Percentiles rank a stretch among this genome's conserved stretches.
Evolutionary conservation across 2,329 filamentous ascomycete genomes (phyloP).

Genomic region (Paecilomyces sp.): DNA sequence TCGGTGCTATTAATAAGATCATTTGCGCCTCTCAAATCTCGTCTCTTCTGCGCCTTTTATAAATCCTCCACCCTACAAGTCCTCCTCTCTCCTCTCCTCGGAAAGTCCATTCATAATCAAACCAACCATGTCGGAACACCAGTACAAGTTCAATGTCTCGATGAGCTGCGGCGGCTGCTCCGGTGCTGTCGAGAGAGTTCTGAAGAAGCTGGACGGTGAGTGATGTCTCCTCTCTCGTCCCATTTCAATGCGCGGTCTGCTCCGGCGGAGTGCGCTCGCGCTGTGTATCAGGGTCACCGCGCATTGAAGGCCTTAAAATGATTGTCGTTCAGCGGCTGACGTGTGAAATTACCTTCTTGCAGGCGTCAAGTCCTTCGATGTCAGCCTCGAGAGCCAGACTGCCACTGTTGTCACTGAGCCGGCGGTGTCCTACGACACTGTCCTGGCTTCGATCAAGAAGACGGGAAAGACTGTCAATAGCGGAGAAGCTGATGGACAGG

Average conservation of each 20-base stretch:
- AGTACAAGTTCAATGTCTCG: conserved; percentile 88
- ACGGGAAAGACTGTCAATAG: conserved; percentile 87
- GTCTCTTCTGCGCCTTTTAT: no score
- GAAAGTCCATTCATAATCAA: conserved; percentile 12
- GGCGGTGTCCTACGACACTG: conserved; percentile 66
- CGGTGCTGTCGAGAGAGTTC: conserved; percentile 81
- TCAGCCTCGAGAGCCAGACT: conserved; percentile 78
- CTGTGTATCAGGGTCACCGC: no score
- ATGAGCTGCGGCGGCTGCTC: conserved; percentile 98
- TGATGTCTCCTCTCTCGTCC: background rate
- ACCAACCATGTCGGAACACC: conserved; percentile 64
- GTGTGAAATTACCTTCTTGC: conserved; percentile 2
- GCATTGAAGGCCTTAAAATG: no score
- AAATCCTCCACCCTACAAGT: no score
- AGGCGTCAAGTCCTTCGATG: conserved; percentile 83
- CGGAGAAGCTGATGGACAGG: conserved; percentile 38
- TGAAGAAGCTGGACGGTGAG: conserved; percentile 85
- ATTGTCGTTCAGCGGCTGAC: background rate
- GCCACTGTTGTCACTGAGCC: conserved; percentile 68
- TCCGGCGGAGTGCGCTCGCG: no score
- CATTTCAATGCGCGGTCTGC: no score
- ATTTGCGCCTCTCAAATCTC: no score
- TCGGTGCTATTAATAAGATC: no score
- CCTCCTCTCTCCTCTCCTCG: no score
- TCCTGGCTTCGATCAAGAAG: conserved; percentile 85